Evolutionary conservation across 371 early-diverging fungal species (phyloP).

Genomic region (Rhizopus sp.): DNA sequence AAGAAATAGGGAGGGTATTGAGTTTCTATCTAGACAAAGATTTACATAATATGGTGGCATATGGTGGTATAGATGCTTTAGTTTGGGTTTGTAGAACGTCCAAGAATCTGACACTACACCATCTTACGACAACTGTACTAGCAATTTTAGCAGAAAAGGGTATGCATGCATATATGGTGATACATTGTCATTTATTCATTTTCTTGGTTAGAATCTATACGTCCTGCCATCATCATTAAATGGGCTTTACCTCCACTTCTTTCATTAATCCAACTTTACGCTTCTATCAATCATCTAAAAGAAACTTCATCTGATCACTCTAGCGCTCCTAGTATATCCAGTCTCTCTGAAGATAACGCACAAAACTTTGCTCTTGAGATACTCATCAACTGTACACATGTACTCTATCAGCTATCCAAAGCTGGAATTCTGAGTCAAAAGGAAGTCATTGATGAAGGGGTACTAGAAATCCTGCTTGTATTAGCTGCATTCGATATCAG

Average conservation of each 20-base stretch:
- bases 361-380: constrained; percentile 36
- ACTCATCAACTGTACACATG: constrained; percentile 45
- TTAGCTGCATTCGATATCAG: constrained; percentile 34
- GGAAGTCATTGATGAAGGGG: constrained; percentile 42
- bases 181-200: background rate
- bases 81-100: constrained; percentile 57
- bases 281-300: constrained; percentile 9
- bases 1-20: background rate
- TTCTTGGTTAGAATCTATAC: constrained; percentile 38
- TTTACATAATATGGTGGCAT: constrained; percentile 51
- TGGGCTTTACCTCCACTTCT: constrained; percentile 51
- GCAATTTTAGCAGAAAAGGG: constrained; percentile 53
- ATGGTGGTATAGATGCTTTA: constrained; percentile 66
- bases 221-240: constrained; percentile 54
- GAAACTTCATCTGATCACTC: background rate
- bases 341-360: constrained; percentile 1
- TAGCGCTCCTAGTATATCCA: background rate
- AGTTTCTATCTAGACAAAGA: constrained; percentile 44
- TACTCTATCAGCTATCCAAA: constrained; percentile 43
- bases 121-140: constrained; percentile 54
- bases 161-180: constrained; percentile 2
- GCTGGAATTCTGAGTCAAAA: constrained; percentile 47
- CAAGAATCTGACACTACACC: constrained; percentile 50
- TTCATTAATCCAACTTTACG: constrained; percentile 35
- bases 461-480: constrained; percentile 32